phyloP scores from a whole-genome alignment of 345 rosid genomes.

The Theobroma cacao region DNA sequence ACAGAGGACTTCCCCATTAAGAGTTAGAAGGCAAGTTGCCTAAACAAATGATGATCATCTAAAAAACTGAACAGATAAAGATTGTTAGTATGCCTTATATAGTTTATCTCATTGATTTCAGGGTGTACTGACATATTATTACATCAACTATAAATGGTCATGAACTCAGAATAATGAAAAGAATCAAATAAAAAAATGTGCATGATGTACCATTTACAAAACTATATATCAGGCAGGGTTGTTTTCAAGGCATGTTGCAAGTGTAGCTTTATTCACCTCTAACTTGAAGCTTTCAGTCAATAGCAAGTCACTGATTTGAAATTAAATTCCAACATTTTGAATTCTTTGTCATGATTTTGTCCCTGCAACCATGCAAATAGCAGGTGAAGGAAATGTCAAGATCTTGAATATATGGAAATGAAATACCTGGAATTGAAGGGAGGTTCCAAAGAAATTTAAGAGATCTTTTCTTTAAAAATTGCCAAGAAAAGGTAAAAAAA shows the following conservation, averaged over 20 bases:
- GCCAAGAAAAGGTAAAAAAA: not conserved
- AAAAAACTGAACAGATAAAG: not conserved
- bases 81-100: not conserved
- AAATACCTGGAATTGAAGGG: not conserved
- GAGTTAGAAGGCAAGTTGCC: not conserved
- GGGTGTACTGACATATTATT: not conserved
- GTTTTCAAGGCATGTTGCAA: not conserved
- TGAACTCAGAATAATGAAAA: not conserved
- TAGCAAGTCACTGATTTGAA: not conserved
- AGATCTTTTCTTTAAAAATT: not conserved
- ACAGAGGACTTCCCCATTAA: conserved; percentile 34
- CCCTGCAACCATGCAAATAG: not conserved
- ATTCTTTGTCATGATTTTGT: not conserved
- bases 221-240: not conserved
- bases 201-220: not conserved
- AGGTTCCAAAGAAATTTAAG: not conserved
- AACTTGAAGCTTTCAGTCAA: not conserved
- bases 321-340: not conserved
- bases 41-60: not conserved
- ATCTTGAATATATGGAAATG: not conserved
- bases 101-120: not conserved
- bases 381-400: conserved; percentile 2
- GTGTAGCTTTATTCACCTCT: not conserved
- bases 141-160: not conserved
- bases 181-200: not conserved